Percentiles rank a stretch among this genome's conserved stretches.
phyloP scores from a whole-genome alignment of 345 rosid genomes.

The Triadica sebifera region DNA sequence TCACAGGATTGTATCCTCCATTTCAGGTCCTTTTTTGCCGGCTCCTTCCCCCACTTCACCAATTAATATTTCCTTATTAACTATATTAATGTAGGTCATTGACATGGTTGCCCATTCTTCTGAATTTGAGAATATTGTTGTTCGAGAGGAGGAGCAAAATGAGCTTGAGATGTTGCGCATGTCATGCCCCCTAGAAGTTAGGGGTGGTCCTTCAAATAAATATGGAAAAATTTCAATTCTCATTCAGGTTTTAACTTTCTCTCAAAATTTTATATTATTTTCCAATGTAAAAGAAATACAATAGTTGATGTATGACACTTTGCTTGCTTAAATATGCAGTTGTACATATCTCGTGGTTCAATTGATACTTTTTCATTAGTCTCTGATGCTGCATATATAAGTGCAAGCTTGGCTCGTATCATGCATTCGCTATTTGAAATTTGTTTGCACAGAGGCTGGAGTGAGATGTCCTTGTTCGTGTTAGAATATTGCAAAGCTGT shows the following conservation, averaged over 20 bases:
- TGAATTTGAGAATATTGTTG: conserved; percentile 94
- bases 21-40: too few species aligned
- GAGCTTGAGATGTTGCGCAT: conserved; percentile 78
- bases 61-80: neutral
- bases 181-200: conserved; percentile 82
- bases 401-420: conserved; percentile 98
- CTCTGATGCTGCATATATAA: conserved; percentile 94
- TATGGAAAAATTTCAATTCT: conserved; percentile 96
- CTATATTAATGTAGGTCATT: conserved; percentile 50
- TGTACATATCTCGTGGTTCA: conserved; percentile 91
- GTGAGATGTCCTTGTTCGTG: conserved; percentile 88
- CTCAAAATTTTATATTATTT: conserved; percentile 18
- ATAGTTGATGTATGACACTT: conserved; percentile 24
- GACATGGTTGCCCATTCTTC: conserved; percentile 97
- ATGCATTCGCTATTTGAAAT: conserved; percentile 94
- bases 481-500: conserved; percentile 97
- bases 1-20: too few species aligned
- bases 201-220: conserved; percentile 91
- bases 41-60: neutral
- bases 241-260: conserved; percentile 61
- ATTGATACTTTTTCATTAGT: conserved; percentile 88
- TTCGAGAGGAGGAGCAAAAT: conserved; percentile 95
- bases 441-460: conserved; percentile 90
- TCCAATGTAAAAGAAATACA: conserved; percentile 17
- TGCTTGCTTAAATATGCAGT: conserved; percentile 49